Base-by-base conservation (phyloP, 1,139 yeast genomes). In the Debaryomycetaceae sp. region DNA sequence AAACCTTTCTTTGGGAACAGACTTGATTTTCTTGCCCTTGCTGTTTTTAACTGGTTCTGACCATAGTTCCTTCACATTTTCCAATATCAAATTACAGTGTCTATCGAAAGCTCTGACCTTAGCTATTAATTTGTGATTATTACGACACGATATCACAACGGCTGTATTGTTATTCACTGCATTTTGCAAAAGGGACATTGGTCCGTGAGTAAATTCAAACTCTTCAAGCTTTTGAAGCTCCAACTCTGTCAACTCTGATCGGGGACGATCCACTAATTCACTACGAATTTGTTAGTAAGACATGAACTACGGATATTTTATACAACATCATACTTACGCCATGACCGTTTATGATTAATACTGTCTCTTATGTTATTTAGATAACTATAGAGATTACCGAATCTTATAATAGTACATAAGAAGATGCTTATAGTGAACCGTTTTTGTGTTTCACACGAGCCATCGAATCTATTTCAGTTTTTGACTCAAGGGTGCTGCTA, bases 41-140 rank as follows among this genome's bases (percentile, higher is more conserved):
- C 75, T 65, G 43, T 75, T 80, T 52, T 78, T 71, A 29, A 84
- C 78, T 1, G 71, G 70, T 52, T 88, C 96, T 0, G 87, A 80
- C 96, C 96, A 88, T 53, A 88, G 68, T 58, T 92, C 98, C 58
- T 87, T 88, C 33, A 92, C 98, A 53, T 89, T 88, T 55, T 88
- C 97, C 49, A 92, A 67, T 6, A 92, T 83, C 85, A 92, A 79
- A 60, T 92, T 92, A 47, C 96, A 85, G 62, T 92, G 99, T 55
- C 97, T 81, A 59, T 92, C 99, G 59, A 89, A 94, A 0, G 98
- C 98, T 57, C 87, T 86, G 37, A 92, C 94, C 50, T 87, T 80
- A 2, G 92, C 97, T 22, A 92, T 76, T 35, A 92, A 73, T 62
- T 92, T 92, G 57, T 89, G 96, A 62, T 91, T 91, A 60, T 92